phyloP scores from a whole-genome alignment of 352 stramenopile species.

The Phytopythium cucurbitacearum region DNA sequence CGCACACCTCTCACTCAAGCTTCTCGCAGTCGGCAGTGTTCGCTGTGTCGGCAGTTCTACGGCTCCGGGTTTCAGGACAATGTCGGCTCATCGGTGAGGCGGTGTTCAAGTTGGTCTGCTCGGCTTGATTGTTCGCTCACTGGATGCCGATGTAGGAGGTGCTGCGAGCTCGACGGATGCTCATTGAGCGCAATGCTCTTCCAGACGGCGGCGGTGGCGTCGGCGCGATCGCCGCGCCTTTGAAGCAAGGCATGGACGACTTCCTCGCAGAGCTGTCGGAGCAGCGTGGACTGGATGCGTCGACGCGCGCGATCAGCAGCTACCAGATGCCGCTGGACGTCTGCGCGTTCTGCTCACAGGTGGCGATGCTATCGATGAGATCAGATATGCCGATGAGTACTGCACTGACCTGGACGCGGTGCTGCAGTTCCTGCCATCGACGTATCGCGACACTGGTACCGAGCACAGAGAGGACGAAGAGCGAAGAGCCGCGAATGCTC shows the following conservation, averaged over 20 bases:
- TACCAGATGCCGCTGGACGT: conserved; percentile 1
- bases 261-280: conserved; percentile 4
- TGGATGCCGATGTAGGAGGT: conserved; percentile 1
- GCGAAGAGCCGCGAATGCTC: not conserved
- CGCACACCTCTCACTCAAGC: too few relatives aligned
- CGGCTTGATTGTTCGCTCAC: too few relatives aligned
- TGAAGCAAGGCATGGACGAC: conserved; percentile 5
- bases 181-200: conserved; percentile 4
- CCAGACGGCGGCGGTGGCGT: conserved; percentile 4
- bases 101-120: not conserved
- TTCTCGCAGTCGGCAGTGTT: conserved; percentile 2
- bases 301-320: not conserved
- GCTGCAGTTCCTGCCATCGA: conserved; percentile 1
- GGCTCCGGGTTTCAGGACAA: conserved; percentile 6
- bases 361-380: not conserved
- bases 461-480: conserved; percentile 5
- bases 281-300: not conserved
- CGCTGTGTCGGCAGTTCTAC: conserved; percentile 7
- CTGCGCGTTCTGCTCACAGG: conserved; percentile 9
- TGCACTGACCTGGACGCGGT: not conserved
- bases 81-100: conserved; percentile 3
- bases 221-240: not conserved
- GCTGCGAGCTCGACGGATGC: conserved; percentile 7
- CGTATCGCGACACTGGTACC: not conserved
- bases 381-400: not conserved